phyloP scores from a whole-genome alignment of 306 rosid genomes.

The Parietaria judaica region DNA sequence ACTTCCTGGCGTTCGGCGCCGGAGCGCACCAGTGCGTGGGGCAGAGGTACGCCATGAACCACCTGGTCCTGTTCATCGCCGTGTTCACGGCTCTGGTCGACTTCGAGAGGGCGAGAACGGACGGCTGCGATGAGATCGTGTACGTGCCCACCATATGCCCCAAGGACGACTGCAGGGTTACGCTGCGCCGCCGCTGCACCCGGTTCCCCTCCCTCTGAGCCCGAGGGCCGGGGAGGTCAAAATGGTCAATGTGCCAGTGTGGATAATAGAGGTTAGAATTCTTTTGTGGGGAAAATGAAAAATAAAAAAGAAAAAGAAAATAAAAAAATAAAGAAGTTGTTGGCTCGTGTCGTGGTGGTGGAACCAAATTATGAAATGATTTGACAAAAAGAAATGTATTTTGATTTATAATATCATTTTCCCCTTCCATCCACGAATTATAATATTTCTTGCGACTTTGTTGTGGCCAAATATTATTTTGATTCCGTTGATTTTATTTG shows the following conservation, averaged over 20 bases:
- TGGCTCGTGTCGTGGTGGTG: too few species aligned
- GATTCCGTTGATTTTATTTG: too few species aligned
- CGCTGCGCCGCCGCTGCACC: conserved; percentile 36
- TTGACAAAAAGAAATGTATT: too few species aligned
- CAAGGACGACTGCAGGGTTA: conserved; percentile 75
- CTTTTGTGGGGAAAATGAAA: conserved; percentile 2
- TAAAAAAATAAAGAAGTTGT: too few species aligned
- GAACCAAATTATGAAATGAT: too few species aligned
- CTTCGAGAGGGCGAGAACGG: conserved; percentile 63
- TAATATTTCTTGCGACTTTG: too few species aligned
- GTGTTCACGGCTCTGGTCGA: conserved; percentile 62
- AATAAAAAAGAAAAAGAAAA: too few species aligned
- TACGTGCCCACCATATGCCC: conserved; percentile 82
- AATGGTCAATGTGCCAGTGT: not conserved
- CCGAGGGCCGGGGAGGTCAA: conserved; percentile 3
- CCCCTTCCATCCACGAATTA: too few species aligned
- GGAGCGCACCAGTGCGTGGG: conserved; percentile 96
- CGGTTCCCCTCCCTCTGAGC: conserved; percentile 32
- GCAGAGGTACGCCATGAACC: conserved; percentile 79
- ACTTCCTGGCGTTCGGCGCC: conserved; percentile 76
- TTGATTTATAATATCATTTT: too few species aligned
- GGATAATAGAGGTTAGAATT: conserved; percentile 12
- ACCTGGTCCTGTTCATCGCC: conserved; percentile 76
- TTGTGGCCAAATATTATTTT: too few species aligned
- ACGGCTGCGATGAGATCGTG: conserved; percentile 76